Conservation (phyloP, 1,139 yeast genomes). For the Nakaseomyces delphensis region DNA sequence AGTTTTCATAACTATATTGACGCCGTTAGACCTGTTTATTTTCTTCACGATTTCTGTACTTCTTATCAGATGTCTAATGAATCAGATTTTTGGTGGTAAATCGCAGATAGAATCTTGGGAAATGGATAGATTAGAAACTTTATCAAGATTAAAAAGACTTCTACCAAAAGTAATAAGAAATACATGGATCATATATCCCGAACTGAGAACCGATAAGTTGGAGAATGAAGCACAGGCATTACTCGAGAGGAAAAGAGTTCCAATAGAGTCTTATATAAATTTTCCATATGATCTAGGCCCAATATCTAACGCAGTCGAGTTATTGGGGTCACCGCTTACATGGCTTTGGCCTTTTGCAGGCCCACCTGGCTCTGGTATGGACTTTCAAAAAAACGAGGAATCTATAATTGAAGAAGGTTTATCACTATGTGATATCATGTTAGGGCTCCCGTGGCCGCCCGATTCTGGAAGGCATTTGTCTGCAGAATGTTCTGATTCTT, state of each 20-base stretch:
- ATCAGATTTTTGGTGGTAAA: conserved; percentile 57
- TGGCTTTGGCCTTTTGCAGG: conserved; percentile 67
- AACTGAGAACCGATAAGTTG: conserved; percentile 9
- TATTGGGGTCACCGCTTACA: conserved; percentile 50
- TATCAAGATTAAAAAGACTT: conserved; percentile 19
- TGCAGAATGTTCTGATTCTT: conserved; percentile 6
- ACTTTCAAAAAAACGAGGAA: conserved; percentile 46
- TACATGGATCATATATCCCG: conserved; percentile 18
- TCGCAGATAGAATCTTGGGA: conserved; percentile 95
- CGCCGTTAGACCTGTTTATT: conserved; percentile 53
- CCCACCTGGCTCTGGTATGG: conserved; percentile 47
- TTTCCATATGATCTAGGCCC: conserved; percentile 80
- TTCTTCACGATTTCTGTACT: conserved; percentile 49
- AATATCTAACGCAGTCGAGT: conserved; percentile 41
- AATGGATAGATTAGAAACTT: conserved; percentile 61
- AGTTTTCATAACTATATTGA: conserved; percentile 45
- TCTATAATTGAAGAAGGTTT: conserved; percentile 30
- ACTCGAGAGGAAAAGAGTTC: conserved; percentile 10
- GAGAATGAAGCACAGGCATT: conserved; percentile 14
- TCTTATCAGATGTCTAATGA: conserved; percentile 50
- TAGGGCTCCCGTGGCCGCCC: conserved; percentile 77
- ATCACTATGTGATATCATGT: conserved; percentile 48
- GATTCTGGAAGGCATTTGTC: conserved; percentile 46
- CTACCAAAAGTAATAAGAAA: conserved; percentile 22
- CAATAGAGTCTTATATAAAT: conserved; percentile 37